A percentile compares a stretch with the other conserved stretches of the same genome.
phyloP scores from a whole-genome alignment of 2,329 filamentous ascomycete genomes.

The Stachybotrys echinatus region DNA sequence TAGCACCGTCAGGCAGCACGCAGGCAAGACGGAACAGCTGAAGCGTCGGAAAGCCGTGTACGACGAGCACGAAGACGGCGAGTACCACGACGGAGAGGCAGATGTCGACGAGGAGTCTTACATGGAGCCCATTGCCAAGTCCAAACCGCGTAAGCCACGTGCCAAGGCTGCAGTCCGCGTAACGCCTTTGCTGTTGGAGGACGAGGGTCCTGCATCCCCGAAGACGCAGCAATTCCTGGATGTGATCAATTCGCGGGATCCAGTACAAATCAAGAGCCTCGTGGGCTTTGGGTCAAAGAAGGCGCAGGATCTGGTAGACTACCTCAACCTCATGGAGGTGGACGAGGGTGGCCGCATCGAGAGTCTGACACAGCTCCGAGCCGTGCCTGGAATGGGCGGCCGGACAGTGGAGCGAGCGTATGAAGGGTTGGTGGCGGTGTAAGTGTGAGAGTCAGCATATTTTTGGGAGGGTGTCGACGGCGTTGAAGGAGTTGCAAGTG shows the following conservation, averaged over 20 bases:
- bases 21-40: conserved; percentile 17
- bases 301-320: conserved; percentile 55
- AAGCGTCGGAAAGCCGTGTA: conserved; percentile 21
- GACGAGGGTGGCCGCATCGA: conserved; percentile 37
- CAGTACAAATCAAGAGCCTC: conserved; percentile 58
- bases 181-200: conserved; percentile 26
- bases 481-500: not conserved
- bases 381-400: conserved; percentile 52
- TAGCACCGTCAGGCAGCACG: conserved; percentile 9
- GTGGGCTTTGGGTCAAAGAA: conserved; percentile 70
- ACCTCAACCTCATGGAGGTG: conserved; percentile 39
- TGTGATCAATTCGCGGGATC: conserved; percentile 69
- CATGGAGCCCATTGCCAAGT: conserved; percentile 17
- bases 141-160: conserved; percentile 24
- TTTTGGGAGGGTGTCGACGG: not conserved
- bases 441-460: not conserved
- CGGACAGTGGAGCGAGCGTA: conserved; percentile 52
- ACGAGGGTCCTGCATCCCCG: conserved; percentile 41
- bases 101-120: conserved; percentile 33
- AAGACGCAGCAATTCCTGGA: conserved; percentile 58
- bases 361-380: conserved; percentile 45
- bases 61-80: conserved; percentile 29
- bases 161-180: conserved; percentile 14
- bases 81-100: conserved; percentile 34
- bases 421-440: conserved; percentile 33